phyloP scores from a whole-genome alignment of 2,329 filamentous ascomycete species.

The Trichoderma lentiforme region DNA sequence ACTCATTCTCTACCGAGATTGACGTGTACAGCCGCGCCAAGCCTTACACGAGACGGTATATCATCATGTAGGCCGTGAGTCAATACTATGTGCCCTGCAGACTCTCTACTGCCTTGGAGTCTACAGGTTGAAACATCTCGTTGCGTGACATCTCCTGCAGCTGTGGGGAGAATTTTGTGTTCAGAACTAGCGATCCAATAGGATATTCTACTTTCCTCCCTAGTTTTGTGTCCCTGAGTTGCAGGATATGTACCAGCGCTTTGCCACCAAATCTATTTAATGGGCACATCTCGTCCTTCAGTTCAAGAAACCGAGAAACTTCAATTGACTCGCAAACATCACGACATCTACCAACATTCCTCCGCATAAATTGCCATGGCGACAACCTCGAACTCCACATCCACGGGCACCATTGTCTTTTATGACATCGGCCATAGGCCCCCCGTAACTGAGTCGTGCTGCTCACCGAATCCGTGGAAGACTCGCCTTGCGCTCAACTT shows the following conservation, averaged over 20 bases:
- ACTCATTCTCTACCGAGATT: background rate
- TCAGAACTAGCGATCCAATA: background rate
- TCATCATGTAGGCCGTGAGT: background rate
- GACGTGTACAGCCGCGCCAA: background rate
- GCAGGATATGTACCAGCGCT: background rate
- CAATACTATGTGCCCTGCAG: background rate
- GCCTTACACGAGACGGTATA: background rate
- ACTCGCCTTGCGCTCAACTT: conserved; percentile 40
- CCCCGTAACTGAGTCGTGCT: conserved; percentile 27
- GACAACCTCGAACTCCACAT: background rate
- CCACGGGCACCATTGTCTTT: conserved; percentile 28
- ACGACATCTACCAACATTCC: background rate
- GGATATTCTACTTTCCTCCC: background rate
- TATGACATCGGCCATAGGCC: conserved; percentile 43
- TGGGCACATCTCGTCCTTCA: background rate
- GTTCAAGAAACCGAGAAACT: background rate
- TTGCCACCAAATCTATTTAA: background rate
- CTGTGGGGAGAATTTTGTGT: background rate
- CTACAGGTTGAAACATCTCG: background rate
- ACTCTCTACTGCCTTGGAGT: no score
- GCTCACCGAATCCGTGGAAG: conserved; percentile 35
- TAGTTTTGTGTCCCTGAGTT: background rate
- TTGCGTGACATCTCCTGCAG: background rate
- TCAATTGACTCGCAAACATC: background rate
- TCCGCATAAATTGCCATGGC: background rate